Evolutionary conservation across 768 basidiomycete genomes (phyloP).

Genomic region (Amanita molliuscula): DNA sequence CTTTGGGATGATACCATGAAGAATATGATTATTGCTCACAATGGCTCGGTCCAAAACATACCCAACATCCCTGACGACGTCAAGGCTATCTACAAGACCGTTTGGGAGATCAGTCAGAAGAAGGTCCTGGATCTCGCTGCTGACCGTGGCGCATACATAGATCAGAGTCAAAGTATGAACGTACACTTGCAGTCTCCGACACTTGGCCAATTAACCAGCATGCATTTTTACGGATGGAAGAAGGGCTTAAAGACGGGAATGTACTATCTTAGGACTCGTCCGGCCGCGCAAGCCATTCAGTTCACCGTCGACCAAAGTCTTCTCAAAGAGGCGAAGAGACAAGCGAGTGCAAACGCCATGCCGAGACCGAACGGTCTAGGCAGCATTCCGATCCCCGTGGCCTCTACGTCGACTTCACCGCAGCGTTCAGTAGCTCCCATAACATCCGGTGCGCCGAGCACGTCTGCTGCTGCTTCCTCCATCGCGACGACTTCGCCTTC

Average conservation of each 20-base stretch:
- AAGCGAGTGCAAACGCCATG: constrained; percentile 20
- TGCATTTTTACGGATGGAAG: constrained; percentile 99
- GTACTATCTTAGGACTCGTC: constrained; percentile 93
- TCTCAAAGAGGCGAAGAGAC: constrained; percentile 53
- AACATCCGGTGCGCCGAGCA: not conserved
- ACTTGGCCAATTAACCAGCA: constrained; percentile 84
- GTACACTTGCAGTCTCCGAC: constrained; percentile 87
- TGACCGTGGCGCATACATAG: constrained; percentile 98
- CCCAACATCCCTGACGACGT: constrained; percentile 81
- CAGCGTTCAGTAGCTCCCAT: not conserved
- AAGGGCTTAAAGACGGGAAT: constrained; percentile 98
- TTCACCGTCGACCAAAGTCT: constrained; percentile 88
- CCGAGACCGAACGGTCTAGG: constrained; percentile 14
- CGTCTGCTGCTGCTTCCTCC: not conserved
- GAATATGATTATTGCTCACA: constrained; percentile 97
- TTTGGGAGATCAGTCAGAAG: constrained; percentile 99
- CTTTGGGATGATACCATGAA: constrained; percentile 99
- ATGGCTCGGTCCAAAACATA: constrained; percentile 83
- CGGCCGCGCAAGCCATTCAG: constrained; percentile 93
- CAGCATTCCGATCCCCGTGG: constrained; percentile 22
- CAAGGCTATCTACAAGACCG: constrained; percentile 99
- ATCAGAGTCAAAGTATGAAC: constrained; percentile 92
- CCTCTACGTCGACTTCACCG: constrained; percentile 6
- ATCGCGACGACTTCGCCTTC: constrained; percentile 8
- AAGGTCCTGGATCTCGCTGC: constrained; percentile 95